These are phyloP conservation scores for Amphirosellinia nigrospora DNA, from an alignment of 495 filamentous ascomycete species.

Conservation along the genomic window DNA sequence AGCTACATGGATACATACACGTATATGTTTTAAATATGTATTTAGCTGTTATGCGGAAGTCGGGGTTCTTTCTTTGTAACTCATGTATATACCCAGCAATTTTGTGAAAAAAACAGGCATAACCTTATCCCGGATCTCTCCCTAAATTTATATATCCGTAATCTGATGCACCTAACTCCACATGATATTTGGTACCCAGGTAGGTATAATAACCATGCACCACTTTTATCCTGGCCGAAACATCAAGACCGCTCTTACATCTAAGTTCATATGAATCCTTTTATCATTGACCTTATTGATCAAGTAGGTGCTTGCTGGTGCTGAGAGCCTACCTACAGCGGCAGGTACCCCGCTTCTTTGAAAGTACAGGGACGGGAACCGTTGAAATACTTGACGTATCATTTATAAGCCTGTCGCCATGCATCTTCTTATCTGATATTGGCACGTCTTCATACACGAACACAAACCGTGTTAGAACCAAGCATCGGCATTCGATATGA, in stretches of 20 bases:
- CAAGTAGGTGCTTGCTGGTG: not conserved
- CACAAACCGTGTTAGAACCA: not conserved
- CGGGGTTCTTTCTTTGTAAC: not conserved
- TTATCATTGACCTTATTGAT: not conserved
- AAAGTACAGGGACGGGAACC: not conserved
- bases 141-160: not conserved
- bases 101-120: no score
- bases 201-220: not conserved
- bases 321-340: not conserved
- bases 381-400: not conserved
- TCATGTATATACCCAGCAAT: no score
- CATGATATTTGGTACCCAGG: no score
- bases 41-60: no score
- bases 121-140: no score
- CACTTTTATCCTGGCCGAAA: not conserved
- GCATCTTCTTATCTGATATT: not conserved
- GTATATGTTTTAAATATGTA: no score
- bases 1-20: not conserved
- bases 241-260: not conserved
- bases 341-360: not conserved
- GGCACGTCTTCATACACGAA: not conserved
- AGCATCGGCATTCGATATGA: not conserved
- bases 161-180: no score
- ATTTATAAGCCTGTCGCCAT: not conserved
- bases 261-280: not conserved